These are phyloP conservation scores for Stramenopiles sp. DNA, from an alignment of 352 stramenopile genomes.

Conservation along the genomic window DNA sequence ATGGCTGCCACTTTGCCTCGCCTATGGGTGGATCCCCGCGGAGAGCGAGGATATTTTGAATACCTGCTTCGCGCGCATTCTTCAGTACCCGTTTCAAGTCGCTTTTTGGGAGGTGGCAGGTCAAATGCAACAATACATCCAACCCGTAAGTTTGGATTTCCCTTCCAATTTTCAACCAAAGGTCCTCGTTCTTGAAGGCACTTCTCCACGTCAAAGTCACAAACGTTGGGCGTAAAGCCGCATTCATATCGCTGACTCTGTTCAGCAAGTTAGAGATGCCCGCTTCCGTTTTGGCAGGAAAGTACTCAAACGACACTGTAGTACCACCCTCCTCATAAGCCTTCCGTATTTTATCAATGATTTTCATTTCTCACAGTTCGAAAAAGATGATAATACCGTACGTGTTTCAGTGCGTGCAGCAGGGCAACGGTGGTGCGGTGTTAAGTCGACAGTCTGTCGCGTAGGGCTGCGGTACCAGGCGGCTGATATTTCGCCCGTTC, in stretches of 20 bases:
- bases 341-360: constrained; percentile 51
- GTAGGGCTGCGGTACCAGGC: too few relatives aligned
- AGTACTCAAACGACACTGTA: constrained; percentile 97
- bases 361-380: background rate
- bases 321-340: constrained; percentile 48
- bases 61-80: constrained; percentile 59
- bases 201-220: constrained; percentile 97
- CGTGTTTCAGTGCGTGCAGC: too few relatives aligned
- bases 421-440: too few relatives aligned
- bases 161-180: constrained; percentile 69
- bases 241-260: constrained; percentile 84
- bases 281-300: constrained; percentile 83
- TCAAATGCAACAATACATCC: constrained; percentile 83
- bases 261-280: constrained; percentile 90
- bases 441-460: too few relatives aligned
- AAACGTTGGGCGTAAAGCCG: constrained; percentile 73
- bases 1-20: constrained; percentile 54
- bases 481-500: too few relatives aligned
- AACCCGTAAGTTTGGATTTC: constrained; percentile 41
- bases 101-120: constrained; percentile 86
- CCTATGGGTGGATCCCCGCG: constrained; percentile 81
- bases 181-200: constrained; percentile 80
- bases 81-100: constrained; percentile 76
- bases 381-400: too few relatives aligned
- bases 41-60: constrained; percentile 94